Evolutionary conservation across 345 rosid genomes (phyloP).

Genomic region (Capsella bursapastoris): DNA sequence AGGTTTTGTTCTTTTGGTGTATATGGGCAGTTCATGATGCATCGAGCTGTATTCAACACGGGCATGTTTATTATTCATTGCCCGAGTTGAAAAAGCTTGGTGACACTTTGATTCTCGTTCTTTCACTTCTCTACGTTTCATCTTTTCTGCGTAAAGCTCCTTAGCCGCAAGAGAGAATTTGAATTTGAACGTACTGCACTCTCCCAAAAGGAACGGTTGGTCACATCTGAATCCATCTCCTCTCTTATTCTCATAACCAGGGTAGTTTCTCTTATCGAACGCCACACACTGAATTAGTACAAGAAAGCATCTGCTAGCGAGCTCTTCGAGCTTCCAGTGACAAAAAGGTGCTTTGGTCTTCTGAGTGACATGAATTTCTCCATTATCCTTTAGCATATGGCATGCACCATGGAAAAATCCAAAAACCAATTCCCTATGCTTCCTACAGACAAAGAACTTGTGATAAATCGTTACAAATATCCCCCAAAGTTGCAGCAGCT

Average conservation of each 20-base stretch:
- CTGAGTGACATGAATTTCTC: conserved; percentile 67
- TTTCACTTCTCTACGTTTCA: conserved; percentile 9
- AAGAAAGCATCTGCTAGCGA: conserved; percentile 50
- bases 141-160: conserved; percentile 39
- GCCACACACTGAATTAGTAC: conserved; percentile 32
- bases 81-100: not conserved
- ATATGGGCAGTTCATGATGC: not conserved
- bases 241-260: conserved; percentile 58
- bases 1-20: conserved; percentile 2
- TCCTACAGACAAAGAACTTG: conserved; percentile 43
- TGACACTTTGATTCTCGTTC: conserved; percentile 26
- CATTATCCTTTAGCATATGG: conserved; percentile 46
- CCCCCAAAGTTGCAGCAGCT: not conserved
- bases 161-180: conserved; percentile 29
- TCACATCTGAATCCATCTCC: conserved; percentile 59
- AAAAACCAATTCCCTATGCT: conserved; percentile 50
- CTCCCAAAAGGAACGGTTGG: conserved; percentile 53
- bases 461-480: not conserved
- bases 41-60: not conserved
- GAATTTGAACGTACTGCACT: conserved; percentile 61
- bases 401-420: conserved; percentile 57
- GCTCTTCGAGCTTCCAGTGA: conserved; percentile 59
- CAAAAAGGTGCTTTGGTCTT: conserved; percentile 57
- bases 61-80: not conserved
- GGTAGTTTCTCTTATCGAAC: conserved; percentile 52